Percentiles rank a stretch among this genome's conserved stretches.
These are phyloP conservation scores for Fusarium albosuccineum DNA, from an alignment of 2,329 filamentous ascomycete genomes.

Conservation along the genomic window DNA sequence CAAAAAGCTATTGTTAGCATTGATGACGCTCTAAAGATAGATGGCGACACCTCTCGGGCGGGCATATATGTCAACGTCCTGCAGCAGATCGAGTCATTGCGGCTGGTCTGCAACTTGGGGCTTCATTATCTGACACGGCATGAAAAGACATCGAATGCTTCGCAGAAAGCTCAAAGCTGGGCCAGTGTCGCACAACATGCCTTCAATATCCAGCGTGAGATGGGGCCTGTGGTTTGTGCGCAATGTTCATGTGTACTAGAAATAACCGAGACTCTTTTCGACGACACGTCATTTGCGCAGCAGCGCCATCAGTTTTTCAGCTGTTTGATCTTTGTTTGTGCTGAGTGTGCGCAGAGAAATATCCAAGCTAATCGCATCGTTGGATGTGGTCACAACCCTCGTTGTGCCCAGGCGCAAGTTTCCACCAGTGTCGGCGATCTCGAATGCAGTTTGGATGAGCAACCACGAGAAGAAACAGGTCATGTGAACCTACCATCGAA, in stretches of 20 bases:
- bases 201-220: slow-evolving; percentile 52
- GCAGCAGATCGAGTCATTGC: slow-evolving; percentile 59
- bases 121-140: slow-evolving; percentile 53
- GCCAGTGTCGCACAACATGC: slow-evolving; percentile 47
- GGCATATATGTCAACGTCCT: slow-evolving; percentile 56
- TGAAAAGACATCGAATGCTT: no score
- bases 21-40: slow-evolving; percentile 50
- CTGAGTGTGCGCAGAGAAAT: slow-evolving; percentile 47
- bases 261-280: slow-evolving; percentile 37
- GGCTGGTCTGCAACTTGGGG: slow-evolving; percentile 62
- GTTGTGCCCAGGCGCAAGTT: slow-evolving; percentile 43
- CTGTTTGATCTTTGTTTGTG: slow-evolving; percentile 52
- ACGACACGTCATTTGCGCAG: slow-evolving; percentile 12
- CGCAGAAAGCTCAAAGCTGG: no score
- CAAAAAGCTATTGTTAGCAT: slow-evolving; percentile 47
- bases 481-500: slow-evolving; percentile 48
- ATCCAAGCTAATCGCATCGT: no score
- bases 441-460: slow-evolving; percentile 31
- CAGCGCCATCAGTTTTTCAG: slow-evolving; percentile 45
- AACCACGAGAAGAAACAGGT: background rate
- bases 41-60: slow-evolving; percentile 9
- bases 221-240: slow-evolving; percentile 44
- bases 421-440: slow-evolving; percentile 39
- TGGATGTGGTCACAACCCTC: slow-evolving; percentile 44
- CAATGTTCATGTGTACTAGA: slow-evolving; percentile 47